Evolutionary conservation across 441 rosid species (phyloP).

Genomic region (Sinapis alba): DNA sequence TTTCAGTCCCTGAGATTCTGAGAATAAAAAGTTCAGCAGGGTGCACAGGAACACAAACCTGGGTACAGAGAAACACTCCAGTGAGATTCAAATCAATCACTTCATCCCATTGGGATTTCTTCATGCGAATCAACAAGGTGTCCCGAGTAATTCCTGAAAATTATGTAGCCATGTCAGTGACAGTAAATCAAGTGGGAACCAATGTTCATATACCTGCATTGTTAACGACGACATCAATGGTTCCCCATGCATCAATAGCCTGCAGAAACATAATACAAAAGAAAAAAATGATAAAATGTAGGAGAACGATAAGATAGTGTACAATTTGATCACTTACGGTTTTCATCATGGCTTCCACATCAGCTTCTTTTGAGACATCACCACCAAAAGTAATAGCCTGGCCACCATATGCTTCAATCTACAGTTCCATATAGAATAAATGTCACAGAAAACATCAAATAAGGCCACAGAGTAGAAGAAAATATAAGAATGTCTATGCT

Average conservation of each 20-base stretch:
- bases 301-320: background rate
- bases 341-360: conserved; percentile 94
- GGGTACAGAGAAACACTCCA: conserved; percentile 91
- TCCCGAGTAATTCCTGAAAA: conserved; percentile 85
- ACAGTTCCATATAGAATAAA: conserved; percentile 28
- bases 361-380: conserved; percentile 87
- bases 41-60: conserved; percentile 51
- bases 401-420: conserved; percentile 91
- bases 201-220: conserved; percentile 68
- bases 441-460: background rate
- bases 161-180: conserved; percentile 30
- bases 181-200: conserved; percentile 15
- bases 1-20: conserved; percentile 25
- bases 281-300: conserved; percentile 24
- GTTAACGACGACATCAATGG: conserved; percentile 81
- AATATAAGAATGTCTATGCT: no score
- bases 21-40: conserved; percentile 4
- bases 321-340: conserved; percentile 56
- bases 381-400: conserved; percentile 93
- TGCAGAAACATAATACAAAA: conserved; percentile 32
- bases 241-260: conserved; percentile 96
- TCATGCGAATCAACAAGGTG: conserved; percentile 91
- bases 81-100: conserved; percentile 94
- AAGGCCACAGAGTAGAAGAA: background rate
- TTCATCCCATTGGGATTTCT: conserved; percentile 88